Evolutionary conservation across 305 asterid species (phyloP).

Genomic region (Fraxinus floribunda): DNA sequence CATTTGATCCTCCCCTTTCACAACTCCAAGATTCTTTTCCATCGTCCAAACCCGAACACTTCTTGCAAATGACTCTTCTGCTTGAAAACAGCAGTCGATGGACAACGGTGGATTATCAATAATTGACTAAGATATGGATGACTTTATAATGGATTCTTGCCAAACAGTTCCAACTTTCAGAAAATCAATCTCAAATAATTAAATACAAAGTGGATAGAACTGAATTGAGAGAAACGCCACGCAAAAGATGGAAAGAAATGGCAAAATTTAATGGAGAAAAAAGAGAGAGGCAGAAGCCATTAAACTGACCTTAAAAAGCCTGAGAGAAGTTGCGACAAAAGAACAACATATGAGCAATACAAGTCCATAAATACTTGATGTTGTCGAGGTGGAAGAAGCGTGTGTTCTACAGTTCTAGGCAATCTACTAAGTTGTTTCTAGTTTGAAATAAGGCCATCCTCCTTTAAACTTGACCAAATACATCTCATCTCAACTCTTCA

Average conservation of each 20-base stretch:
- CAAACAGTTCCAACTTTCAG: background rate
- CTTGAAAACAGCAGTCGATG: background rate
- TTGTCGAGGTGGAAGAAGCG: slow-evolving; percentile 18
- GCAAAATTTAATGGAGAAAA: slow-evolving; percentile 18
- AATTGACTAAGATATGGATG: background rate
- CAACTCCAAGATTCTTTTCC: slow-evolving; percentile 31
- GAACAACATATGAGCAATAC: background rate
- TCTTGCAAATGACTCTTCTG: background rate
- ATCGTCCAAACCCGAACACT: background rate
- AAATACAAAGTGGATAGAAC: slow-evolving; percentile 11
- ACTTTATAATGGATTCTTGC: slow-evolving; percentile 12
- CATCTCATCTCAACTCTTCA: background rate
- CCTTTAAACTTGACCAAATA: background rate
- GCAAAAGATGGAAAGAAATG: slow-evolving; percentile 23
- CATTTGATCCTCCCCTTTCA: slow-evolving; percentile 23
- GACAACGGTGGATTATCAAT: background rate
- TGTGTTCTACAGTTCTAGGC: slow-evolving; percentile 11
- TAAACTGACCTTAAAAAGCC: slow-evolving; percentile 5
- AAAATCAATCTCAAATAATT: slow-evolving; percentile 13
- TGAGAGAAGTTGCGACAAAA: slow-evolving; percentile 8
- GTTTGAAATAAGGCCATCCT: background rate
- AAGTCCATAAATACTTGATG: slow-evolving; percentile 24
- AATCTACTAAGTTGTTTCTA: slow-evolving; percentile 1
- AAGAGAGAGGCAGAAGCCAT: slow-evolving; percentile 12
- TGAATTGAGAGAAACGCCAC: slow-evolving; percentile 1